phyloP scores from a whole-genome alignment of 306 rosid genomes.

The Lupinus albus region DNA sequence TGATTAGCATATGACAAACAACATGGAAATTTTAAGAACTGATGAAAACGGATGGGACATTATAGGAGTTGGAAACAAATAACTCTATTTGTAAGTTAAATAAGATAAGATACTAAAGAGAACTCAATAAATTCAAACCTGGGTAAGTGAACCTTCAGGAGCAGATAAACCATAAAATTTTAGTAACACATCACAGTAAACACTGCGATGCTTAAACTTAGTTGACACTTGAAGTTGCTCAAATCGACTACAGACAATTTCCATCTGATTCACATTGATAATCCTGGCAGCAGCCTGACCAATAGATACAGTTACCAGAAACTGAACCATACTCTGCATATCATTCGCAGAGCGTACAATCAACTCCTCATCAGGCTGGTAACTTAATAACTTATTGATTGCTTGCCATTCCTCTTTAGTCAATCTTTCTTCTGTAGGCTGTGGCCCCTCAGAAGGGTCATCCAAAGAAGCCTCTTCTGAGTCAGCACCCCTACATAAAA shows the following conservation, averaged over 20 bases:
- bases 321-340: slow-evolving; percentile 73
- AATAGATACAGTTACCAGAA: slow-evolving; percentile 69
- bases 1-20: slow-evolving; percentile 1
- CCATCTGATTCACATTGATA: slow-evolving; percentile 68
- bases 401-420: slow-evolving; percentile 98
- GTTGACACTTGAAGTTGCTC: slow-evolving; percentile 88
- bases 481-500: slow-evolving; percentile 57
- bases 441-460: slow-evolving; percentile 60
- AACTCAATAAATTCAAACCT: slow-evolving; percentile 55
- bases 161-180: slow-evolving; percentile 86
- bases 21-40: slow-evolving; percentile 12
- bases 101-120: background rate
- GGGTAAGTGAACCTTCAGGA: slow-evolving; percentile 97
- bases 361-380: slow-evolving; percentile 78
- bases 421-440: slow-evolving; percentile 63
- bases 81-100: background rate
- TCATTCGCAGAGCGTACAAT: slow-evolving; percentile 60
- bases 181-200: slow-evolving; percentile 77
- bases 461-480: slow-evolving; percentile 57
- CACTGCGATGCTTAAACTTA: slow-evolving; percentile 84
- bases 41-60: background rate
- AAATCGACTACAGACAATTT: slow-evolving; percentile 84
- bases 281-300: slow-evolving; percentile 92
- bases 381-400: slow-evolving; percentile 80
- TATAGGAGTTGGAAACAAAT: slow-evolving; percentile 26